Base-by-base conservation (phyloP, 768 basidiomycete species). In the Calocera viscosa region DNA sequence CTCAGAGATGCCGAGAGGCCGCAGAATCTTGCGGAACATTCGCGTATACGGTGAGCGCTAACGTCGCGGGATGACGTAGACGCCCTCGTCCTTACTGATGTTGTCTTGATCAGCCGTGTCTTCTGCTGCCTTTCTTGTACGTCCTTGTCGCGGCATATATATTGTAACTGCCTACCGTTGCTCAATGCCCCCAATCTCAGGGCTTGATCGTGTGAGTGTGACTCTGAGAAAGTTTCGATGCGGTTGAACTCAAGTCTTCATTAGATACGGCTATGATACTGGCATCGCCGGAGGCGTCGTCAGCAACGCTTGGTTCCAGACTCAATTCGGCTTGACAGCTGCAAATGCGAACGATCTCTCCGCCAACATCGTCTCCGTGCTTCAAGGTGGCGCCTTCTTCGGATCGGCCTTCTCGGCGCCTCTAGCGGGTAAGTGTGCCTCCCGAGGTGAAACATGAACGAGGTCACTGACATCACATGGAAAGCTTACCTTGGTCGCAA, bases 341-440 rank as follows among this genome's bases (percentile, higher is more conserved):
- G 24, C 26, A 7, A 60, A 60, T 22, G 53, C 53, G 7, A 60
- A 60, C 19, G 77, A 80, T 2, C 78, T 92, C 19, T 86, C 86
- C 0, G 86, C 88, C 49, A 91, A 76, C 69, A 60, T 94, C 43
- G 92, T 94, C 14, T 90, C 91, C 1, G 89, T 93, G 2, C 80
- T 94, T 11, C 91, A 93, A 73, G 89, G 85, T 2, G 90, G 90
- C 14, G 89, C 90, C 0, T 92, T 93, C 81, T 93, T 93, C 72
- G 53, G 53, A 5, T 26, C 53, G 2, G 26, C 30, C 24, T 26
- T 26, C 53, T 60, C 53, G 11, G 53, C 53, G 11, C 53, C 53
- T 28, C 53, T 60, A 2, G 11, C 53, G 10, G 53, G 53, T 60
- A 19, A 14, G 53, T 19, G 24, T 73, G 72, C n/a, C 16, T 67